Evolutionary conservation across 129 eudicot genomes (phyloP), one percentile per base, ranked within the genome.

Genomic region (Tanacetum coccineum): DNA sequence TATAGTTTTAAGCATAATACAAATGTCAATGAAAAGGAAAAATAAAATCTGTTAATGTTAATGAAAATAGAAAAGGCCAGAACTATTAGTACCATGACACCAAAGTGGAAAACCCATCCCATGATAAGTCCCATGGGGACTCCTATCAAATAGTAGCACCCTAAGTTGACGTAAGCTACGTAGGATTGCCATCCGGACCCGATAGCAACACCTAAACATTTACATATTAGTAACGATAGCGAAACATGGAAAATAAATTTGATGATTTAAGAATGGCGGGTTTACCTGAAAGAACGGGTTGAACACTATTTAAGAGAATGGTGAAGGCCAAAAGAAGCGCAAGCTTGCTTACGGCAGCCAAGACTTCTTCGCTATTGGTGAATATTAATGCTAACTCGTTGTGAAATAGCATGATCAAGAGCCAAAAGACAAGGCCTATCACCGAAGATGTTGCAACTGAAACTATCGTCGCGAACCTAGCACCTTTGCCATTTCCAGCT

Each of bases 171-270:
- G 70, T 84, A 91, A 11, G 97, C 97, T 6, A 91, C 97, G 26
- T 79, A 80, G 5, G 83, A 56, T 63, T 91, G 97, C 97, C 97
- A 91, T 62, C 97, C 97, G 8, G 97, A 87, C 6, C 97, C 97
- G 20, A 91, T 87, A n/a, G 95, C 97, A 53, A 91, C 97, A 13
- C 97, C 95, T 90, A 20, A 70, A 44, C 4, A 13, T 59, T 40
- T 40, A 3, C 39, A 46, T 1, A 61, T 70, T 25, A 58, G 13
- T 55, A 12, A 5, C 22, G 1, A 26, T 26, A 26, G 44, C 13
- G 6, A 36, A 36, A 36, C 42, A 36, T 36, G 9, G 56, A 50
- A 50, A 51, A 1, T 51, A 51, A 2, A 51, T 17, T 51, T 6
- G 17, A 8, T 17, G 58, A n/a, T 53, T 18, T 18, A 49, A 4